These are phyloP conservation scores for Penicillium canescens DNA, from an alignment of 495 filamentous ascomycete genomes.

Conservation along the genomic window DNA sequence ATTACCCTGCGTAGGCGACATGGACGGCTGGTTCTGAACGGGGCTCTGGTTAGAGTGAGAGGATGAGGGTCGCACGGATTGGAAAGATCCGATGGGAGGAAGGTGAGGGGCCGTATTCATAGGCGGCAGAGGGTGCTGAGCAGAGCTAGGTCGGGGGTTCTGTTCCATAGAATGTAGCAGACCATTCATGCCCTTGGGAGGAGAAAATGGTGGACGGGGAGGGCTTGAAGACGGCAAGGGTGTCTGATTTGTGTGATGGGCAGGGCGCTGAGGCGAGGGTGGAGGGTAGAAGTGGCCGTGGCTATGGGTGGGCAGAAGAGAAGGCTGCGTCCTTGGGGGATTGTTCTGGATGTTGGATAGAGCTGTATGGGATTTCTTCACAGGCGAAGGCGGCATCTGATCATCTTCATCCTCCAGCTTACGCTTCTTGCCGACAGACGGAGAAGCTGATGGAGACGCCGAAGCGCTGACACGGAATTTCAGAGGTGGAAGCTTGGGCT, in stretches of 20 bases:
- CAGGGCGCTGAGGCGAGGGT: constrained; percentile 43
- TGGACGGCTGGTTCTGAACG: constrained; percentile 46
- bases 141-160: constrained; percentile 24
- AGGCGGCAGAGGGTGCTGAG: constrained; percentile 30
- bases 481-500: constrained; percentile 70
- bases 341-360: constrained; percentile 20
- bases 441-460: constrained; percentile 39
- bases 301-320: constrained; percentile 18
- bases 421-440: constrained; percentile 22
- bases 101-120: constrained; percentile 34
- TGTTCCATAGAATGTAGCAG: constrained; percentile 24
- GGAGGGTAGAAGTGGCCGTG: constrained; percentile 36
- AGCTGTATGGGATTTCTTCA: constrained; percentile 31
- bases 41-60: constrained; percentile 45
- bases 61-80: constrained; percentile 43
- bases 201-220: constrained; percentile 39
- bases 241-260: constrained; percentile 25
- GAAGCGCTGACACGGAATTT: constrained; percentile 63
- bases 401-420: constrained; percentile 24
- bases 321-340: constrained; percentile 17
- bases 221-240: constrained; percentile 31
- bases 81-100: constrained; percentile 34
- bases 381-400: constrained; percentile 26
- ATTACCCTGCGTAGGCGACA: constrained; percentile 53
- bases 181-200: constrained; percentile 36